These are phyloP conservation scores for Handroanthus guayacan DNA, from an alignment of 257 asterid genomes.

Conservation along the genomic window DNA sequence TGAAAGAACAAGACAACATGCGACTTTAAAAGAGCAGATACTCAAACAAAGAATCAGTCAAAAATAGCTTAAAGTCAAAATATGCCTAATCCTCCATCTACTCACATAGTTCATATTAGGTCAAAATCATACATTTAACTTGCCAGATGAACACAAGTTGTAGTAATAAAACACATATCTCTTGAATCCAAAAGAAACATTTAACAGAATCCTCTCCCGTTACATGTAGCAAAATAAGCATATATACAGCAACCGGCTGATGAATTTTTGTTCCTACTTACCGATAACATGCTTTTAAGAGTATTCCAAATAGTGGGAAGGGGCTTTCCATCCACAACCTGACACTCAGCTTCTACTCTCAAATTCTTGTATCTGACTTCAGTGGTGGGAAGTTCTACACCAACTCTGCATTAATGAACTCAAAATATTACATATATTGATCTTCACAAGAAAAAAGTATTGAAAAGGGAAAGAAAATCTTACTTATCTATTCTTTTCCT, in stretches of 20 bases:
- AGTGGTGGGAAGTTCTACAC: constrained; percentile 38
- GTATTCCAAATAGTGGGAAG: constrained; percentile 56
- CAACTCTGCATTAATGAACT: constrained; percentile 40
- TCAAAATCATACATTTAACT: not conserved
- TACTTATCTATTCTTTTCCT: constrained; percentile 47
- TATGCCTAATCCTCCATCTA: not conserved
- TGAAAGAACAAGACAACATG: no score
- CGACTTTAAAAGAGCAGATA: no score
- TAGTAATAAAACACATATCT: not conserved
- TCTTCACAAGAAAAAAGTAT: not conserved
- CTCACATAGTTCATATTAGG: not conserved
- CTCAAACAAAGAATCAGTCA: not conserved
- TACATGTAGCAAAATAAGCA: not conserved
- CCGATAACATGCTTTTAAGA: constrained; percentile 38
- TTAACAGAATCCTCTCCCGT: not conserved
- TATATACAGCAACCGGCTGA: not conserved
- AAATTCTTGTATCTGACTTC: constrained; percentile 45
- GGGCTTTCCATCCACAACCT: constrained; percentile 49
- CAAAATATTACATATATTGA: not conserved
- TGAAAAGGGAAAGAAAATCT: not conserved
- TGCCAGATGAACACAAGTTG: not conserved
- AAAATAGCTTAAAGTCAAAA: not conserved
- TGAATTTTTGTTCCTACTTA: constrained; percentile 18
- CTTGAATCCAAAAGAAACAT: not conserved
- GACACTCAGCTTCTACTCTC: constrained; percentile 42